A percentile compares a stretch with the other conserved stretches of the same genome.
These are phyloP conservation scores for Entelexis paramagnoliae DNA, from an alignment of 1,139 yeast genomes.

Conservation along the genomic window DNA sequence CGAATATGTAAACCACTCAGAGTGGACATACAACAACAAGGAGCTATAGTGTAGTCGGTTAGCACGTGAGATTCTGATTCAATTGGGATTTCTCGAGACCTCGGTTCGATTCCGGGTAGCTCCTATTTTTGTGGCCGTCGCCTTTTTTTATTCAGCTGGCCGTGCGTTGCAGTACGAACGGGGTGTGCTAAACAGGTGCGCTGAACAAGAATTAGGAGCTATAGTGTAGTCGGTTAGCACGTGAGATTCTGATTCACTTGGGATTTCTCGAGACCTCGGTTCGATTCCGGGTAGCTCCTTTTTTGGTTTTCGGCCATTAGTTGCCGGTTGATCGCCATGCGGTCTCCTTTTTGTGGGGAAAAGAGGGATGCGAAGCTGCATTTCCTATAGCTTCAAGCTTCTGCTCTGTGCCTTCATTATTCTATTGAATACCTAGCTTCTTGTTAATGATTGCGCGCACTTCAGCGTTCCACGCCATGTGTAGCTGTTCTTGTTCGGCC, in stretches of 20 bases:
- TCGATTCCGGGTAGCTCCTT: constrained; percentile 25
- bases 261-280: constrained; percentile 24
- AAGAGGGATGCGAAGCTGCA: no score
- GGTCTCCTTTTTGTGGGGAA: no score
- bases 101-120: constrained; percentile 25
- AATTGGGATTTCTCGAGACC: constrained; percentile 23
- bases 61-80: constrained; percentile 24
- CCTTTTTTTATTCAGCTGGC: no score
- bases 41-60: constrained; percentile 23
- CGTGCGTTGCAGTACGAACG: no score
- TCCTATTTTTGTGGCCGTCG: constrained; percentile 13
- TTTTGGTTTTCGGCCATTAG: no score
- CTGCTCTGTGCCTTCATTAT: no score
- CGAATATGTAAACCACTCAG: no score
- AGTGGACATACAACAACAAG: constrained; percentile 3
- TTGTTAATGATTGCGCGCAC: background rate
- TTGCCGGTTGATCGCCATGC: no score
- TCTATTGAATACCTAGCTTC: background rate
- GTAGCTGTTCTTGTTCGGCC: background rate
- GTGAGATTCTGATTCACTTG: constrained; percentile 22
- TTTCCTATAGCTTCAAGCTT: no score
- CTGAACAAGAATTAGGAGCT: constrained; percentile 12
- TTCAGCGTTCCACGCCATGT: background rate
- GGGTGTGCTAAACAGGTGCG: no score
- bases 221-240: constrained; percentile 25